phyloP scores from a whole-genome alignment of 192 early-diverging fungal genomes.

The Umbelopsis ramanniana region DNA sequence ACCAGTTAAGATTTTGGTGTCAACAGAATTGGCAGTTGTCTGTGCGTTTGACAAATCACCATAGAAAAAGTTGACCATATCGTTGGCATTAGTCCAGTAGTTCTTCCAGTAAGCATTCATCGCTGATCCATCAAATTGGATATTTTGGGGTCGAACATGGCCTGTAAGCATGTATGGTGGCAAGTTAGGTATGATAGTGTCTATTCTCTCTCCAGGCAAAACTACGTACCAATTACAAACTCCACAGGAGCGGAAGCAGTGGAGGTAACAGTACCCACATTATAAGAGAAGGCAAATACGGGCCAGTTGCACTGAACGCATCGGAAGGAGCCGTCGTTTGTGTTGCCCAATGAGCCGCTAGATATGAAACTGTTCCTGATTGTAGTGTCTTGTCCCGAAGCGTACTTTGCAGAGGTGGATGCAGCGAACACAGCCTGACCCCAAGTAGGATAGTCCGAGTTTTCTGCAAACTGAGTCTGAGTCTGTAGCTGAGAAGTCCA shows the following conservation, averaged over 20 bases:
- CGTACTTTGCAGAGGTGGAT: neutral
- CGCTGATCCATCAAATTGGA: neutral
- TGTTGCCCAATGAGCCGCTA: constrained; percentile 18
- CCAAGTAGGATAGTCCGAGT: constrained; percentile 16
- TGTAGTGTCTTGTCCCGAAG: neutral
- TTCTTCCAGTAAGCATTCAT: constrained; percentile 14
- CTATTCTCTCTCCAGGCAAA: neutral
- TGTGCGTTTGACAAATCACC: constrained; percentile 4
- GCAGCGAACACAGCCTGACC: constrained; percentile 11
- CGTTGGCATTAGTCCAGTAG: constrained; percentile 2
- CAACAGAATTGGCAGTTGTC: neutral
- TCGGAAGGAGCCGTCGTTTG: constrained; percentile 9
- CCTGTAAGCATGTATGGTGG: neutral
- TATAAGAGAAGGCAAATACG: constrained; percentile 12
- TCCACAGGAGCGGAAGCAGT: constrained; percentile 2
- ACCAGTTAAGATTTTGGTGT: neutral
- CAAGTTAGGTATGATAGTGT: neutral
- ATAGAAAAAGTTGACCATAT: constrained; percentile 20
- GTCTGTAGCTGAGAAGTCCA: neutral
- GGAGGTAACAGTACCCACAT: constrained; percentile 7
- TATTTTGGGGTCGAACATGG: constrained; percentile 16
- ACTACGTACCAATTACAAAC: neutral
- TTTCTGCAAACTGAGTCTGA: constrained; percentile 4
- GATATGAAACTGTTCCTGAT: constrained; percentile 5
- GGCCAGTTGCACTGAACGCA: neutral